Evolutionary conservation across 169 alveolate species (phyloP).

Genomic region (Plasmodium falciparum): DNA sequence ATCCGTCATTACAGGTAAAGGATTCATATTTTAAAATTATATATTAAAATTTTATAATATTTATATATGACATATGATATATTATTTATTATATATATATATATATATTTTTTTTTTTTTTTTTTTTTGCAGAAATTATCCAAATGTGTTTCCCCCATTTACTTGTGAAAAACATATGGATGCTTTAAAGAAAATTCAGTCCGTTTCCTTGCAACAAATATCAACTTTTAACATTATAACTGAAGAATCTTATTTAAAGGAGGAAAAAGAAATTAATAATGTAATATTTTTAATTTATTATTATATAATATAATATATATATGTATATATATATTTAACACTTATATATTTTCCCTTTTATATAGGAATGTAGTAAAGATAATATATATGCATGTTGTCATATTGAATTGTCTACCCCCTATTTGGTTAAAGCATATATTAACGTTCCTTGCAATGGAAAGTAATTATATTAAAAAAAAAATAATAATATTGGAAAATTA

Average conservation of each 20-base stretch:
- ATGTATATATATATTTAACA: background rate
- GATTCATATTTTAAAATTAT: no score
- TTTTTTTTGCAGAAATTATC: slow-evolving; percentile 30
- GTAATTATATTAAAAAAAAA: slow-evolving; percentile 40
- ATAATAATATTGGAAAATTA: slow-evolving; percentile 1
- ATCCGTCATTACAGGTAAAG: slow-evolving; percentile 64
- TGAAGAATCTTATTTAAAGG: slow-evolving; percentile 63
- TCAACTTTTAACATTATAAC: slow-evolving; percentile 61
- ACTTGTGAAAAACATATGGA: slow-evolving; percentile 65
- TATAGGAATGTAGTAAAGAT: slow-evolving; percentile 47
- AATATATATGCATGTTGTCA: slow-evolving; percentile 39
- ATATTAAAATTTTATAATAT: no score
- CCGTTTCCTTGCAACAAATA: slow-evolving; percentile 61
- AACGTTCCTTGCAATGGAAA: slow-evolving; percentile 66
- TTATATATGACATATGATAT: no score
- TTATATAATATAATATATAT: background rate
- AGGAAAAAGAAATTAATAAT: slow-evolving; percentile 50
- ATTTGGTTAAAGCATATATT: slow-evolving; percentile 33
- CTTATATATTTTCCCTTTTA: background rate
- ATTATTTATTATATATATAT: background rate
- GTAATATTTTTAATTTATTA: slow-evolving; percentile 7
- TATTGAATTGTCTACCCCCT: slow-evolving; percentile 40
- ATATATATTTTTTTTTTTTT: background rate
- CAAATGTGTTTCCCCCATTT: slow-evolving; percentile 63
- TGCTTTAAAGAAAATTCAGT: slow-evolving; percentile 68